Evolutionary conservation across 2,329 filamentous ascomycete species (phyloP), one percentile per base, ranked within the genome.

Genomic region (Beauveria medogensis): DNA sequence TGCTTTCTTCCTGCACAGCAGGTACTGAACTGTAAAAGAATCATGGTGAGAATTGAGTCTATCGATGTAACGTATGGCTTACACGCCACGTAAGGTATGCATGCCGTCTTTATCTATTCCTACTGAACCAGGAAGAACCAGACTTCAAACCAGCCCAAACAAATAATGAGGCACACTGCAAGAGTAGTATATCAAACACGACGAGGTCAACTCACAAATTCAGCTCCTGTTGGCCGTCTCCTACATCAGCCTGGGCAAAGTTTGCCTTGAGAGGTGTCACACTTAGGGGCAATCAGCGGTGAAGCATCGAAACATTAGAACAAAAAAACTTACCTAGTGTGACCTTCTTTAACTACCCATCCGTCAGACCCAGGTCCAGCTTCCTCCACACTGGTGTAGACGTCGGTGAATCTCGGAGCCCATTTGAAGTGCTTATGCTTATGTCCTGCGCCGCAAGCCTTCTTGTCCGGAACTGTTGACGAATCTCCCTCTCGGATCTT

Each of bases 391-490:
- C 89, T 92, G 70, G 89, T 84, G 73, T 91, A 91, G 2, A 97
- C 91, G 73, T 96, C 92, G 40, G 84, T 81, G 74, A 97, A 94
- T 64, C 84, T 85, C 2, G 93, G 94, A 53, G 90, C 86, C 94
- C 94, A 97, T 75, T 93, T 95, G 80, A 97, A 97, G 74, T 95
- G 90, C 72, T 90, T 91, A 73, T 96, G 91, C 60, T 79, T 82
- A 71, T 91, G 87, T 34, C 81, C 76, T 46, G 75, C 69, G 4
- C 60, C 66, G 61, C 64, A 64, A 48, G 71, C 75, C 51, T 74
- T 75, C 55, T 77, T 77, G 46, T 7, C 40, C 65, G 53, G 22
- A 8, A n/a, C 77, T 76, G 3, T 77, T 77, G 24, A 30, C 24
- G 24, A 30, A 2, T 80, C 79, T 22, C 82, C 83, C 70, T 89